These are phyloP conservation scores for Cenococcum geophilum DNA, from an alignment of 495 filamentous ascomycete species.

Conservation along the genomic window DNA sequence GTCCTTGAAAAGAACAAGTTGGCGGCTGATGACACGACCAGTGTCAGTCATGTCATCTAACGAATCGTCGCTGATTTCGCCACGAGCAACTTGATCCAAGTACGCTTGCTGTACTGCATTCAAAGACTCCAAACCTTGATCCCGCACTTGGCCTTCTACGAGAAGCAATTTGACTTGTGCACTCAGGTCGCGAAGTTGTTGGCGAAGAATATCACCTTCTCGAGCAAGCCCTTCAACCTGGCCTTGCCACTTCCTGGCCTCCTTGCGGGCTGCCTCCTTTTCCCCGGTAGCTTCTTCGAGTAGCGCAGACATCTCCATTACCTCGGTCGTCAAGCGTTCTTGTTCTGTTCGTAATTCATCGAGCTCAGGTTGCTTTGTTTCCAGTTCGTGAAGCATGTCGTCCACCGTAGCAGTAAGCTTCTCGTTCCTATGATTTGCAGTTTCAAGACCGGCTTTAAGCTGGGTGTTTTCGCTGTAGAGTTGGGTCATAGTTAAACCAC, in stretches of 20 bases:
- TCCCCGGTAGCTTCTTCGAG: conserved; percentile 52
- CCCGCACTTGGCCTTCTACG: conserved; percentile 68
- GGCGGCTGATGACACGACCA: conserved; percentile 77
- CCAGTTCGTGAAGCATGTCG: conserved; percentile 64
- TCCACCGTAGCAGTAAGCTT: conserved; percentile 69
- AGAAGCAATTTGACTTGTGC: conserved; percentile 83
- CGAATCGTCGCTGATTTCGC: conserved; percentile 54
- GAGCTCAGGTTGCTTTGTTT: conserved; percentile 55
- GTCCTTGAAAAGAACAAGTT: conserved; percentile 74
- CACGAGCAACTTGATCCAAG: conserved; percentile 65
- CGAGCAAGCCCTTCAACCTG: conserved; percentile 61
- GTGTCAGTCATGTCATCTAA: conserved; percentile 71
- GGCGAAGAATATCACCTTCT: conserved; percentile 72
- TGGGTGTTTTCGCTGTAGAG: conserved; percentile 61
- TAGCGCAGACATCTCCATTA: conserved; percentile 72
- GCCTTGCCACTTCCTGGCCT: conserved; percentile 65
- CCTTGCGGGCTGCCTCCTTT: conserved; percentile 51
- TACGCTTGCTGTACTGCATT: conserved; percentile 56
- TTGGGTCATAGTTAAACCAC: conserved; percentile 58
- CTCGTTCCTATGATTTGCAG: conserved; percentile 62
- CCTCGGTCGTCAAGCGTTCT: conserved; percentile 53
- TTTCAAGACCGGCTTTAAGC: conserved; percentile 53
- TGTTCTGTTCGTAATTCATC: conserved; percentile 54
- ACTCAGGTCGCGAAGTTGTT: conserved; percentile 85
- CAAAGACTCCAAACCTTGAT: conserved; percentile 70